phyloP scores from a whole-genome alignment of 2,329 filamentous ascomycete genomes.

The Aspergillus sp. region DNA sequence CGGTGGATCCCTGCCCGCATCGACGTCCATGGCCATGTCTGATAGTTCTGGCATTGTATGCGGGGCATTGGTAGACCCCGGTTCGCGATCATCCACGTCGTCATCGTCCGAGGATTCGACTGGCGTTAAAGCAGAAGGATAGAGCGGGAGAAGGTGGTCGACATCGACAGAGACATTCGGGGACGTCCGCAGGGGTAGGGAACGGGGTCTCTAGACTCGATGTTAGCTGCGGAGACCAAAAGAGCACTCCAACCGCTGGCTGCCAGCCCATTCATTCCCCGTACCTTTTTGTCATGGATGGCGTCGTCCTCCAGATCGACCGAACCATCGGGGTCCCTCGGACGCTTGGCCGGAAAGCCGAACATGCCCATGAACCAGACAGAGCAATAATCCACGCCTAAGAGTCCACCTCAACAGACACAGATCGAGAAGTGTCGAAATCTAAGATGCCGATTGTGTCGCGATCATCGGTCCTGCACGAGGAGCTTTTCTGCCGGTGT shows the following conservation, averaged over 20 bases:
- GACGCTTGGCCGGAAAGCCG: conserved; percentile 17
- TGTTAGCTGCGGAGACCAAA: conserved; percentile 5
- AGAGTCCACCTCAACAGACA: too few relatives aligned
- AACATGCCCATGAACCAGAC: conserved; percentile 12
- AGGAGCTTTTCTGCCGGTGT: neutral
- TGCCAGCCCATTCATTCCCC: conserved; percentile 1
- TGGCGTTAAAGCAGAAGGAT: conserved; percentile 25
- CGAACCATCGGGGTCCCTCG: conserved; percentile 46
- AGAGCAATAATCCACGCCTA: too few relatives aligned
- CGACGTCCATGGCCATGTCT: conserved; percentile 22
- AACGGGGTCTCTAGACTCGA: conserved; percentile 22
- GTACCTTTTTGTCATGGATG: conserved; percentile 20
- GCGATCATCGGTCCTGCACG: neutral
- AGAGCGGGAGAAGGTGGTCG: conserved; percentile 10
- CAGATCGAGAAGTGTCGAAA: neutral
- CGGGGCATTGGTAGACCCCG: conserved; percentile 2
- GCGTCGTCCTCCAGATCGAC: conserved; percentile 50
- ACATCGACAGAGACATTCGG: conserved; percentile 12
- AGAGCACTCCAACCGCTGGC: neutral
- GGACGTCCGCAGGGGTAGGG: conserved; percentile 21
- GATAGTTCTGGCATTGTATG: conserved; percentile 1
- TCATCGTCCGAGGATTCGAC: conserved; percentile 32
- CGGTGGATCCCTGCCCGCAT: conserved; percentile 17
- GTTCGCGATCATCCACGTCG: conserved; percentile 10
- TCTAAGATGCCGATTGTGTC: neutral